Conservation (phyloP, 306 rosid genomes). For the Castanopsis chinensis region DNA sequence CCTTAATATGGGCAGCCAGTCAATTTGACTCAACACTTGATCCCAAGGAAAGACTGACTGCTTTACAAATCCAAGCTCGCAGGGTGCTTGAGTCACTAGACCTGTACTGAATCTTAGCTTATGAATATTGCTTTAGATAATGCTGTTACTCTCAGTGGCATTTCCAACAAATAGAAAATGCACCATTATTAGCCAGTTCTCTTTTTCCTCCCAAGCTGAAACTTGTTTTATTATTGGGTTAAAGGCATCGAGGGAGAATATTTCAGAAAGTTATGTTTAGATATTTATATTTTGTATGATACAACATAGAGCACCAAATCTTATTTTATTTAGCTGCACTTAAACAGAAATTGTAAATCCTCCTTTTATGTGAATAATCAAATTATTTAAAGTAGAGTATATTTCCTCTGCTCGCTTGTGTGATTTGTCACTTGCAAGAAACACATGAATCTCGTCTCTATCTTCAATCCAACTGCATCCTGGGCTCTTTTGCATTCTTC, state of each 20-base stretch:
- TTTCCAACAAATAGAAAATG: not conserved
- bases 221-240: not conserved
- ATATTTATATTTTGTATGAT: not conserved
- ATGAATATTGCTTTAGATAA: not conserved
- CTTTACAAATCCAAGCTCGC: constrained; percentile 46
- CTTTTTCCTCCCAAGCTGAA: not conserved
- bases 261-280: not conserved
- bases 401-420: constrained; percentile 42
- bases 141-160: not conserved
- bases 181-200: constrained; percentile 5
- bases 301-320: not conserved
- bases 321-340: not conserved
- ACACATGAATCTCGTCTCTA: constrained; percentile 47
- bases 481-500: constrained; percentile 51
- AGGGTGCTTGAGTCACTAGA: constrained; percentile 43
- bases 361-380: constrained; percentile 31
- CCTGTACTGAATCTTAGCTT: not conserved
- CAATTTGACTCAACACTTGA: constrained; percentile 86
- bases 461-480: constrained; percentile 76
- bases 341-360: constrained; percentile 11
- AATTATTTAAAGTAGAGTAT: constrained; percentile 31
- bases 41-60: constrained; percentile 66
- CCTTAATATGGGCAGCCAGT: constrained; percentile 98
- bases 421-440: constrained; percentile 50
- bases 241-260: not conserved